Conservation (phyloP, 2,329 filamentous ascomycete species). For the Lithohypha guttulata region DNA sequence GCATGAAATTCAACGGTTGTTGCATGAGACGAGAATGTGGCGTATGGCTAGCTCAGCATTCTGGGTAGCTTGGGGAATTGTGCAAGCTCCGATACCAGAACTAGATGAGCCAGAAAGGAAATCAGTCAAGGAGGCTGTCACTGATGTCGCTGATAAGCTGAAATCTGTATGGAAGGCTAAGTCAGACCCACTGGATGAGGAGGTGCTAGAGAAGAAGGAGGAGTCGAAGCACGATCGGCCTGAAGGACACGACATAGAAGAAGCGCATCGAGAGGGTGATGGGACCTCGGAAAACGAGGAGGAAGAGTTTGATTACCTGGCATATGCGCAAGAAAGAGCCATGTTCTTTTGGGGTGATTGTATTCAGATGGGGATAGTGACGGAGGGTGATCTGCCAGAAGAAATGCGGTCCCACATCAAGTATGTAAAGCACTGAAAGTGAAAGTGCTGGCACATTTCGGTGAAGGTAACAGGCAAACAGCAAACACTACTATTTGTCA, state of each 20-base stretch:
- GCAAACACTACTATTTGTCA: too few species aligned
- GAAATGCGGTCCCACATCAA: conserved; percentile 56
- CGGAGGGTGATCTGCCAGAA: conserved; percentile 63
- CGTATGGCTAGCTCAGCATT: conserved; percentile 74
- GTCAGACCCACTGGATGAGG: conserved; percentile 18
- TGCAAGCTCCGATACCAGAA: conserved; percentile 79
- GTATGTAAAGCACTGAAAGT: conserved; percentile 16
- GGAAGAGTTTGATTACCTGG: conserved; percentile 85
- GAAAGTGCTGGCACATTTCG: background rate
- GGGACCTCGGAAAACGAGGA: conserved; percentile 41
- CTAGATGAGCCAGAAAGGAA: conserved; percentile 40
- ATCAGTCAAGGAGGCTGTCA: conserved; percentile 17
- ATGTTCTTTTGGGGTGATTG: conserved; percentile 94
- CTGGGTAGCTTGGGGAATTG: conserved; percentile 94
- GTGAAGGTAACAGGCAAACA: conserved; percentile 1
- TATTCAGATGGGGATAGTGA: conserved; percentile 63
- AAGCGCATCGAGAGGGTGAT: conserved; percentile 17
- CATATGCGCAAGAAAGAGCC: conserved; percentile 80
- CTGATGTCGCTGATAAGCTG: conserved; percentile 17
- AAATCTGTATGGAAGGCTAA: conserved; percentile 16
- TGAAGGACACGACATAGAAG: conserved; percentile 15
- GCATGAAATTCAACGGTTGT: conserved; percentile 55
- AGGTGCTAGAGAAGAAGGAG: conserved; percentile 14
- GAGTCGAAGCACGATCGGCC: conserved; percentile 17
- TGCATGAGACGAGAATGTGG: conserved; percentile 76